Evolutionary conservation across 176 grass and related monocot species (phyloP).

Genomic region (Melocanna baccifera): DNA sequence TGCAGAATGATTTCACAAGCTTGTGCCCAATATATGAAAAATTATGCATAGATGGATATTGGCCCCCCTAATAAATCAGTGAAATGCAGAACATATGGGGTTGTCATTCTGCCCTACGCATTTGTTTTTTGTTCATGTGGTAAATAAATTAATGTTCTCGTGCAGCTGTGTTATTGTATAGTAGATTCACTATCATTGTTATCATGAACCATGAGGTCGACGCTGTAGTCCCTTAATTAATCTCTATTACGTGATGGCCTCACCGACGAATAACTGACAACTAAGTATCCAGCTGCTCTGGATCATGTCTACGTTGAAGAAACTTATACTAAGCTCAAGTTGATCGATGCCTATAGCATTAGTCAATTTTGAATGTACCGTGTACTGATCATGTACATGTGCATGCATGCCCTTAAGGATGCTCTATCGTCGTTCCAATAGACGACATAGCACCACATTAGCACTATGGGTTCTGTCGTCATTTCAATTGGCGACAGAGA

Average conservation of each 20-base stretch:
- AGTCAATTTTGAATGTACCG: not conserved
- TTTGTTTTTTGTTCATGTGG: conserved; percentile 31
- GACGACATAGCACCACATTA: no score
- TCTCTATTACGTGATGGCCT: conserved; percentile 56
- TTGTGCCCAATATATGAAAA: not conserved
- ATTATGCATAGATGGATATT: not conserved
- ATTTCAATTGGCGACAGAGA: no score
- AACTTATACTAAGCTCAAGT: conserved; percentile 20
- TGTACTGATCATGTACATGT: not conserved
- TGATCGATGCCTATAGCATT: not conserved
- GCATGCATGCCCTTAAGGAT: conserved; percentile 2
- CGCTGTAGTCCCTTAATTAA: conserved; percentile 16
- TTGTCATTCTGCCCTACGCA: not conserved
- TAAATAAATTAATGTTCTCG: conserved; percentile 16
- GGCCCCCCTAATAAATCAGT: not conserved
- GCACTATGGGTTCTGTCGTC: no score
- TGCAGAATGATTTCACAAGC: conserved; percentile 28
- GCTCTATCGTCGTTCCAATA: no score
- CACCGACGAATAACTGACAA: conserved; percentile 39
- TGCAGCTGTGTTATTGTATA: not conserved
- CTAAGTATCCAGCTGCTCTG: conserved; percentile 29
- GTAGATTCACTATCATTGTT: not conserved
- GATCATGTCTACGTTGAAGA: not conserved
- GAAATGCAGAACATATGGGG: conserved; percentile 2
- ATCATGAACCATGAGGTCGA: not conserved